These are phyloP conservation scores for Styphnolobium japonicum DNA, from an alignment of 306 rosid species.

Conservation along the genomic window DNA sequence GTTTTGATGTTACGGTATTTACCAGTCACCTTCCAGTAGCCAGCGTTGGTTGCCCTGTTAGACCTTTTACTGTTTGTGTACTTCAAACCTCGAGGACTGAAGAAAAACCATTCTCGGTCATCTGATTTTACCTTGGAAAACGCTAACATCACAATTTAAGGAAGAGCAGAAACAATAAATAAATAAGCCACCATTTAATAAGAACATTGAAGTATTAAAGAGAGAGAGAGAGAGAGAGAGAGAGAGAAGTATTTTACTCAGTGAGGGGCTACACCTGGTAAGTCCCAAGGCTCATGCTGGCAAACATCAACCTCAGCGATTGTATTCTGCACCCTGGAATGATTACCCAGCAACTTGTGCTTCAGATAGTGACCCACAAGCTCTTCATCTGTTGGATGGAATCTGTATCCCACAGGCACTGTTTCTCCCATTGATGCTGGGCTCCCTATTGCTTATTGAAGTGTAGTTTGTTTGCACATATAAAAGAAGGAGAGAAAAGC, in stretches of 20 bases:
- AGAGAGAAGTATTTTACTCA: too few relatives aligned
- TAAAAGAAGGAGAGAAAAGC: not conserved
- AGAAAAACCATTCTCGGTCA: constrained; percentile 55
- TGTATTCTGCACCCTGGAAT: not conserved
- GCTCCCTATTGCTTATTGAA: not conserved
- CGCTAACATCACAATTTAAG: constrained; percentile 22
- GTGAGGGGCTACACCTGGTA: constrained; percentile 35
- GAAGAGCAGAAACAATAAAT: not conserved
- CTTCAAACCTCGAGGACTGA: constrained; percentile 32
- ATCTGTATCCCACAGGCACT: constrained; percentile 40
- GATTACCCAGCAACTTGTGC: constrained; percentile 23
- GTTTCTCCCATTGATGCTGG: not conserved
- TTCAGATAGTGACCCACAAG: constrained; percentile 38
- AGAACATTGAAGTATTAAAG: not conserved
- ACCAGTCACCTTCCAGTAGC: constrained; percentile 70
- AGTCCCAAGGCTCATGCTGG: constrained; percentile 43
- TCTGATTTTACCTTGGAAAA: constrained; percentile 27
- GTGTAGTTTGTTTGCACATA: not conserved
- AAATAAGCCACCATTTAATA: not conserved
- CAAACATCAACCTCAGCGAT: constrained; percentile 42
- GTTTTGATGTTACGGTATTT: constrained; percentile 28
- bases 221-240: too few relatives aligned
- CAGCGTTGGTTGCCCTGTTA: constrained; percentile 39
- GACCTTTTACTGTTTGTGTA: not conserved
- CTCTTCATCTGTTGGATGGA: constrained; percentile 59